Evolutionary conservation across 2,329 filamentous ascomycete genomes (phyloP).

Genomic region (Colletotrichum navitas): DNA sequence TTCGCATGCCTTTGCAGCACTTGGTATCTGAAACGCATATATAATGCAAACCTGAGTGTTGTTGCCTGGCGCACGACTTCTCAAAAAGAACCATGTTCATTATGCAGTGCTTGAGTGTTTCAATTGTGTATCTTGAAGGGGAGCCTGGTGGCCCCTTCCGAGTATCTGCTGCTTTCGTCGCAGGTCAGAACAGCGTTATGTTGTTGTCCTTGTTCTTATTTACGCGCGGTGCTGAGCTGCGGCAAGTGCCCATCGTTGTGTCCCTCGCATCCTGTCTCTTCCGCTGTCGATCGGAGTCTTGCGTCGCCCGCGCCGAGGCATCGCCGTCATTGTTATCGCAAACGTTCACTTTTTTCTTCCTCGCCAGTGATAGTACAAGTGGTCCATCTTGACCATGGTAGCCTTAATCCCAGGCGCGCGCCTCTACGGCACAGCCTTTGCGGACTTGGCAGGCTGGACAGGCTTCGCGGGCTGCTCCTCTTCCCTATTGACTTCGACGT

Average conservation of each 20-base stretch:
- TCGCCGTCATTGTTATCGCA: background rate
- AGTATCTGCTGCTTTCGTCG: slow-evolving; percentile 4
- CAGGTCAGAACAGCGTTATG: background rate
- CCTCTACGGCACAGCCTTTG: slow-evolving; percentile 31
- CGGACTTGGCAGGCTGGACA: slow-evolving; percentile 29
- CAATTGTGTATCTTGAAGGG: slow-evolving; percentile 1
- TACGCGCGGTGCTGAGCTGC: background rate
- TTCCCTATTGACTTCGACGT: slow-evolving; percentile 87
- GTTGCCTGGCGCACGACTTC: background rate
- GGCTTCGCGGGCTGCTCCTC: slow-evolving; percentile 43
- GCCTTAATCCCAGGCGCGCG: background rate
- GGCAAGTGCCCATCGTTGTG: background rate
- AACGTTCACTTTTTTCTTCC: background rate
- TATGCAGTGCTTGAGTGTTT: slow-evolving; percentile 2
- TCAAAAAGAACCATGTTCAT: background rate
- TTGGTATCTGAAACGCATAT: background rate
- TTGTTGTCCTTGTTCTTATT: background rate
- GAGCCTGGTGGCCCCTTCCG: background rate
- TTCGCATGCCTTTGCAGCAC: background rate
- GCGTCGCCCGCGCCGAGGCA: background rate
- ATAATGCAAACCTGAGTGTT: background rate
- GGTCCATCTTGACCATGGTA: background rate
- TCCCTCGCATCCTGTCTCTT: background rate
- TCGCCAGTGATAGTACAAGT: slow-evolving; percentile 11
- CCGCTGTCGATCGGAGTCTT: background rate